Evolutionary conservation across 73 alveolate genomes (phyloP).

Genomic region (Effrenium voratum): DNA sequence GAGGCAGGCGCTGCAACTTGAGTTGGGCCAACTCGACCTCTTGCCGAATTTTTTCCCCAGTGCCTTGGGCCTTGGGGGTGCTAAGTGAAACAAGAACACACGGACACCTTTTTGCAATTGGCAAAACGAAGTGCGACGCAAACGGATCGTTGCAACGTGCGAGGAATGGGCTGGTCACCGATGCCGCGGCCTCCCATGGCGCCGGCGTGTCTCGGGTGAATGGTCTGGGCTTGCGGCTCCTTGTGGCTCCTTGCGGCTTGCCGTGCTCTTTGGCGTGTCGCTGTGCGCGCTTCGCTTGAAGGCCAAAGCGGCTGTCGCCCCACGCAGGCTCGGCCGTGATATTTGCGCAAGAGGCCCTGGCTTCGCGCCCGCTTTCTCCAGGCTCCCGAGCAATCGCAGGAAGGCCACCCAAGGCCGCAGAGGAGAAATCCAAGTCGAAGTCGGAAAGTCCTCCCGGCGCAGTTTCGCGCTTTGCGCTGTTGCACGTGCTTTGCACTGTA

Average conservation of each 20-base stretch:
- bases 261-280: not conserved
- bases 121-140: not conserved
- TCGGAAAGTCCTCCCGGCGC: not conserved
- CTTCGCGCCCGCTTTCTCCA: not conserved
- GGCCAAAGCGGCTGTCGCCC: slow-evolving; percentile 82
- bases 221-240: not conserved
- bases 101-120: no score
- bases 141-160: no score
- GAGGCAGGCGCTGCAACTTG: no score
- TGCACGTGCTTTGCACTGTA: not conserved
- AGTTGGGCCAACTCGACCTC: no score
- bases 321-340: slow-evolving; percentile 42
- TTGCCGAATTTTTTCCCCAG: no score
- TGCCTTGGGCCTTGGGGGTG: not conserved
- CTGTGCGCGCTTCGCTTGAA: no score
- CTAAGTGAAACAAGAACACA: not conserved
- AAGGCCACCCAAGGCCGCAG: slow-evolving; percentile 19
- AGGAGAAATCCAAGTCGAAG: not conserved
- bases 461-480: not conserved
- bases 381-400: slow-evolving; percentile 84
- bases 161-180: not conserved
- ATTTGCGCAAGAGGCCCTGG: not conserved
- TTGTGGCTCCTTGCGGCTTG: not conserved
- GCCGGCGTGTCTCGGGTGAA: slow-evolving; percentile 24
- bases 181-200: slow-evolving; percentile 68